phyloP scores from a whole-genome alignment of 225 moss, liverwort and hornwort genomes.

The Antitrichia curtipendula region DNA sequence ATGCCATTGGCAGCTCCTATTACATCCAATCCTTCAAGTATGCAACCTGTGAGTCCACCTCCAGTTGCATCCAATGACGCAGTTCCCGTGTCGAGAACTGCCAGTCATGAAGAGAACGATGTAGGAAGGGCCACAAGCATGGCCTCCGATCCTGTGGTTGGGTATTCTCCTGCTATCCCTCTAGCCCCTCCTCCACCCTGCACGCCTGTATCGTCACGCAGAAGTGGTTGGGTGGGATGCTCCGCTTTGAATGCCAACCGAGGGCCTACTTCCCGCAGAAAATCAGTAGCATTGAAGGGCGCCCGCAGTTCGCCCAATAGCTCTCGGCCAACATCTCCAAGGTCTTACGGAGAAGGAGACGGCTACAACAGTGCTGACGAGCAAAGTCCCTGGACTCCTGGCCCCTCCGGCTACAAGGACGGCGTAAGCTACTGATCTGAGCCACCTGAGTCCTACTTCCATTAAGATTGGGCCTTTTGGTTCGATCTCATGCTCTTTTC shows the following conservation, averaged over 20 bases:
- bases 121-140: not conserved
- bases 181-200: slow-evolving; percentile 24
- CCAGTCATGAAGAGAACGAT: slow-evolving; percentile 20
- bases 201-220: slow-evolving; percentile 13
- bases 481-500: not conserved
- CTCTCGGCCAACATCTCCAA: slow-evolving; percentile 81
- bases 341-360: slow-evolving; percentile 80
- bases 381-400: slow-evolving; percentile 72
- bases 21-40: not conserved
- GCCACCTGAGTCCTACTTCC: not conserved
- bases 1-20: not conserved
- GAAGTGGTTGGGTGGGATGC: slow-evolving; percentile 40
- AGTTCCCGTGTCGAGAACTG: slow-evolving; percentile 1
- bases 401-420: slow-evolving; percentile 66
- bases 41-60: slow-evolving; percentile 8
- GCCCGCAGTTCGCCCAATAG: slow-evolving; percentile 70
- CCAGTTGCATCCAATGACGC: not conserved
- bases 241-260: slow-evolving; percentile 30
- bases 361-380: slow-evolving; percentile 97
- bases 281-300: slow-evolving; percentile 29
- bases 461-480: not conserved
- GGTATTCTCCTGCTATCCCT: slow-evolving; percentile 26
- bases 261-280: slow-evolving; percentile 26
- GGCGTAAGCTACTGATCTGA: slow-evolving; percentile 32
- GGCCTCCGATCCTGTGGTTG: slow-evolving; percentile 3